Percentiles rank a stretch among this genome's conserved stretches.
Conservation (phyloP, 805 yeast species). For the Saccharomycopsis guyanensis region DNA sequence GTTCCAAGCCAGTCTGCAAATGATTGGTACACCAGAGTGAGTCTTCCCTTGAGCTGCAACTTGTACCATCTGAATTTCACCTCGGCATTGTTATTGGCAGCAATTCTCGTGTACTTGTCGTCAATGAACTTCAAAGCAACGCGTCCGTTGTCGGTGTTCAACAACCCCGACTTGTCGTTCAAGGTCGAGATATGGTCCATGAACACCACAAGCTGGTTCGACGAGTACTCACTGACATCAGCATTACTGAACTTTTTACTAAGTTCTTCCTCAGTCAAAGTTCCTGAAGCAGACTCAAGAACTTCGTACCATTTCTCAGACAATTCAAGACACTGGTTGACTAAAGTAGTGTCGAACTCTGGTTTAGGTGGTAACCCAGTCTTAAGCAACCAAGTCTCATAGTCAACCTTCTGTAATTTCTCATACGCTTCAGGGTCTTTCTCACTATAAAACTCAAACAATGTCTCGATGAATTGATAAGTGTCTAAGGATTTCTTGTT, state of each 20-base stretch:
- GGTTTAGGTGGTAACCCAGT: slow-evolving; percentile 92
- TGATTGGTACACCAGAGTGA: slow-evolving; percentile 37
- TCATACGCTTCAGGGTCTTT: slow-evolving; percentile 35
- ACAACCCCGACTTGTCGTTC: slow-evolving; percentile 33
- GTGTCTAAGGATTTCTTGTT: slow-evolving; percentile 70
- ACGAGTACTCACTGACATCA: slow-evolving; percentile 52
- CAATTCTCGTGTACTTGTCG: slow-evolving; percentile 35
- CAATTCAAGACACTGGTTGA: slow-evolving; percentile 59
- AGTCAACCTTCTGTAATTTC: slow-evolving; percentile 58
- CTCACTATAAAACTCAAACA: slow-evolving; percentile 54
- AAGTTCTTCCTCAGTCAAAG: slow-evolving; percentile 23
- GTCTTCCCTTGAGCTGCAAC: slow-evolving; percentile 51
- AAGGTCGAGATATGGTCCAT: slow-evolving; percentile 56
- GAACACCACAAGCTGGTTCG: slow-evolving; percentile 76
- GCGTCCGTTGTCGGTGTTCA: slow-evolving; percentile 30
- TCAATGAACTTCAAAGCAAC: slow-evolving; percentile 29
- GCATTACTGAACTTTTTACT: slow-evolving; percentile 31
- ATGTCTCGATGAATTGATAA: slow-evolving; percentile 67
- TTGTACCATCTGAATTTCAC: slow-evolving; percentile 72
- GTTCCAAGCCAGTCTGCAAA: slow-evolving; percentile 83
- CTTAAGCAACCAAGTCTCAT: slow-evolving; percentile 75
- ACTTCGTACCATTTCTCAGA: slow-evolving; percentile 55
- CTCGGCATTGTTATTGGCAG: slow-evolving; percentile 65
- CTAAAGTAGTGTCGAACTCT: slow-evolving; percentile 68
- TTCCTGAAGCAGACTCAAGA: slow-evolving; percentile 1